Evolutionary conservation across 305 asterid genomes (phyloP).

Genomic region (Fraxinus latifolia): DNA sequence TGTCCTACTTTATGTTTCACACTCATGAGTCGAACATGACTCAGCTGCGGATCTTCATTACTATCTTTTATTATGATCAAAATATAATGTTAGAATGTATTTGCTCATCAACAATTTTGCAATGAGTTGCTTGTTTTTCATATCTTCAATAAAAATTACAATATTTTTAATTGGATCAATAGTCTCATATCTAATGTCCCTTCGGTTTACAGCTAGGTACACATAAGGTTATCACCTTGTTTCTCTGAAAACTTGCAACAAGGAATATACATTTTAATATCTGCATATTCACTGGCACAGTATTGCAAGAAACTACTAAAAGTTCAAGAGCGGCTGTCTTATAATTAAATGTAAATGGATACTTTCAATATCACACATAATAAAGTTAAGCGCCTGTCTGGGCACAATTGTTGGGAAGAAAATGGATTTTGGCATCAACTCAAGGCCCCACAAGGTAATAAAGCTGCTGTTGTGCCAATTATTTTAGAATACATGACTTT

Average conservation of each 20-base stretch:
- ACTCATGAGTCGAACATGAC: not conserved
- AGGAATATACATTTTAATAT: not conserved
- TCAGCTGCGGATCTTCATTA: not conserved
- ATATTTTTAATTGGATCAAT: not conserved
- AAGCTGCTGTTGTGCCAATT: no score
- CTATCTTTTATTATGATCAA: not conserved
- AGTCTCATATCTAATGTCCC: not conserved
- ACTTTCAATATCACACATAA: not conserved
- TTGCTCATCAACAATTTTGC: not conserved
- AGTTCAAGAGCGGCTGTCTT: not conserved
- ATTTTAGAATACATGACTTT: no score
- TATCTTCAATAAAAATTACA: not conserved
- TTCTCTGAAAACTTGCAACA: not conserved
- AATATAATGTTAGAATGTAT: not conserved
- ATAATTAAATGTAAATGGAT: not conserved
- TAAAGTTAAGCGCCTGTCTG: not conserved
- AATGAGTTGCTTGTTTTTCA: not conserved
- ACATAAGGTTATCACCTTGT: not conserved
- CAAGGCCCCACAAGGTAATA: no score
- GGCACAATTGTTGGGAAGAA: no score
- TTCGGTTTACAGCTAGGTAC: not conserved
- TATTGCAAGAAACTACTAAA: not conserved
- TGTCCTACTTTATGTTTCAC: not conserved
- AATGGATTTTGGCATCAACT: no score
- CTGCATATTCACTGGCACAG: not conserved